Base-by-base conservation (phyloP, 2,329 filamentous ascomycete species). In the Apiospora koreana region DNA sequence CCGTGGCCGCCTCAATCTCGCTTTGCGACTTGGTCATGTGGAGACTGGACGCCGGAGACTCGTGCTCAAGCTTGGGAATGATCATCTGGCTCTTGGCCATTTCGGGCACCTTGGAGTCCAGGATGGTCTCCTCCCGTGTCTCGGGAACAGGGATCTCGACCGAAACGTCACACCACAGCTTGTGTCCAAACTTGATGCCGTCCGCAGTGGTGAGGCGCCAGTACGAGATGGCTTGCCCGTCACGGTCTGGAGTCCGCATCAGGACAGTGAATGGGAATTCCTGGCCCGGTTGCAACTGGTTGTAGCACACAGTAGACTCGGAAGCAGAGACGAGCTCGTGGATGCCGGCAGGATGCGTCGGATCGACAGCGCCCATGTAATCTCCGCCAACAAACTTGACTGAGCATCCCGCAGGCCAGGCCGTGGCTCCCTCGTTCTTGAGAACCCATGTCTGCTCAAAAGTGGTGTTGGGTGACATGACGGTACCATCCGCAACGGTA, bases 61-160 rank as follows among this genome's bases (percentile, higher is more conserved):
- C 96, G 84, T 97, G 97, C 76, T 97, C 94, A 48, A 98, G 88
- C 81, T 93, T 97, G 72, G 96, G 96, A 88, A 98, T 98, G 79
- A 98, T 95, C 94, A 98, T 98, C 76, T 91, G 90, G 82, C 91
- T 93, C 72, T 76, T 74, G 67, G 73, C 73, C 72, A 80, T 64
- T 68, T 75, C 68, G 23, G 73, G 69, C 2, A 69, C 65, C 23
- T 69, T 65, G 7, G 70, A 67, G 18, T 71, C 65, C 3, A 68
- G 69, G 9, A 72, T 72, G n/a, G 73, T 43, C 64, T 72, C 76
- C 65, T 77, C 71, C 10, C 42, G 64, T 23, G 23, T 10, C 50
- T 58, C 67, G n/a, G 69, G 46, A 18, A 70, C 16, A 4, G 50
- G n/a, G 1, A 21, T 50, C 73, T 92, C 90, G 67, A 93, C 85